Base-by-base conservation (phyloP, 2,329 filamentous ascomycete species). In the Aspergillus caelatus region DNA sequence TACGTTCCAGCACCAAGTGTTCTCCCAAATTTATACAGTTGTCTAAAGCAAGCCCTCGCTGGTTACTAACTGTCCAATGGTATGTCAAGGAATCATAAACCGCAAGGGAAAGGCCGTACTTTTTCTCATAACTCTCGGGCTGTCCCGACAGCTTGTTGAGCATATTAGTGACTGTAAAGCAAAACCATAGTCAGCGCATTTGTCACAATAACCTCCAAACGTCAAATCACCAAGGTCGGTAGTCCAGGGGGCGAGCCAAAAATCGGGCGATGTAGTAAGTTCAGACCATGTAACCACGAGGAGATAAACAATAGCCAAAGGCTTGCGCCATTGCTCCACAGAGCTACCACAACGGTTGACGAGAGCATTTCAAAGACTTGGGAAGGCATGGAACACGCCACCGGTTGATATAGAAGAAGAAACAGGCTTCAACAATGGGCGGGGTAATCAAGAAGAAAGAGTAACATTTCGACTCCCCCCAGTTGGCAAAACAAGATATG, bases 61-160 rank as follows among this genome's bases (percentile, higher is more conserved):
- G 43, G 62, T 68, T 50, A 67, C 34, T 65, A 57, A 45, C 55
- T 65, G 32, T 60, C 16, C 28, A 60, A 28, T 14, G 14, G 30
- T 53, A 63, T 52, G 61, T 54, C 65, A 60, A 43, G 41, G 61
- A 58, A 53, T 41, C 19, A n/a, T 21, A 34, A 32, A n/a, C 34
- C 16, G 45, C 23, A 28, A 58, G 53, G 52, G 34, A 41, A 19
- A 43, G 48, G 50, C 75, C 83, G 75, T 83, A 96, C 92, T 99
- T 99, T 83, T 96, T 97, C 78, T 98, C 95, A 84, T 99, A 99
- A 83, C 93, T 97, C 72, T 96, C 93, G 71, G 94, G 94, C 83
- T 98, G 94, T 80, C 94, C 93, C 75, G 96, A 92, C 75, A 97
- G 91, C 87, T 94, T 93, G 83, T 94, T 96, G 74, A 97, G 86